Evolutionary conservation across 805 yeast species (phyloP), one percentile per base, ranked within the genome.

Genomic region (Pichia californica): DNA sequence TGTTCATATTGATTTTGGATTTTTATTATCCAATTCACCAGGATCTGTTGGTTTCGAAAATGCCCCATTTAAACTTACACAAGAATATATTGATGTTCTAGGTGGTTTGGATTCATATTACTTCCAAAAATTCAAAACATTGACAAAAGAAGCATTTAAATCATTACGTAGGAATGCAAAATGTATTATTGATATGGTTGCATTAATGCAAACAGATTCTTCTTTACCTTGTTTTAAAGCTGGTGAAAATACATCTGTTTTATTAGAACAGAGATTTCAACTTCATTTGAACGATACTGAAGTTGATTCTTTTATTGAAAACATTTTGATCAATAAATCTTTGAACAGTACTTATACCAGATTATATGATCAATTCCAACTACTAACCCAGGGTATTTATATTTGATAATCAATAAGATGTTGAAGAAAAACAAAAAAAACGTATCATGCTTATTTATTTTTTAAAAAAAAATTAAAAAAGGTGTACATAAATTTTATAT

Each of bases 1-100:
- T 11, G 80, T 91, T 36, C 95, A 87, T 62, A 93, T 93, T 53
- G 99, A 93, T 64, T 93, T 93, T 67, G 99, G 99, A 0, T 91
- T 88, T 61, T 64, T 91, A 59, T 69, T 91, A 3, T 87, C 96
- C 0, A 91, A 93, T 58, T 83, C 97, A 0, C 99, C 99, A 0
- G 99, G 99, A 4, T 83, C 95, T 38, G 88, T 93, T 44, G 96
- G 97, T 0, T 89, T 93, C 61, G 99, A 93, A 59, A 94, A 96
- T 1, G 96, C 98, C 1, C 97, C 99, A 1, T 93, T 93, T 71
- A 93, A 93, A 60, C 69, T 93, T 15, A 88, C 98, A 0, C 71
- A 72, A 46, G 99, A 93, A 56, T 93, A 93, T 54, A 78, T 91
- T 19, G 97, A 89, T 27, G 62, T 93, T 4, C 61, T 93, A 52